phyloP scores from a whole-genome alignment of 2,329 filamentous ascomycete species.

The Fusarium sp. region DNA sequence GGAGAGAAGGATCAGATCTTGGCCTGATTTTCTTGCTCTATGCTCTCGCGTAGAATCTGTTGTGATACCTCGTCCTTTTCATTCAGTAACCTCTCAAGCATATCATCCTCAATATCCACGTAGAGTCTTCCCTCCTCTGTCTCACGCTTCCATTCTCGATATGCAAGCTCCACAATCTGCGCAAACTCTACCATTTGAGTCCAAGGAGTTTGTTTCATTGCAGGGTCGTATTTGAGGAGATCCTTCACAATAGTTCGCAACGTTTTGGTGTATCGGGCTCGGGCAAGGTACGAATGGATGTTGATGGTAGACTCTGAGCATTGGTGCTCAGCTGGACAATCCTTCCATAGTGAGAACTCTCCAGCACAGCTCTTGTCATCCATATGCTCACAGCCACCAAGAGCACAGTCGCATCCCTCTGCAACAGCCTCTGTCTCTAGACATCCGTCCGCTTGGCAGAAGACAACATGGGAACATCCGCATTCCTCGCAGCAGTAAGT shows the following conservation, averaged over 20 bases:
- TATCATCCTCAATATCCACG: slow-evolving; percentile 52
- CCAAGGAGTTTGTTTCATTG: slow-evolving; percentile 7
- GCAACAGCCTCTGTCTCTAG: slow-evolving; percentile 37
- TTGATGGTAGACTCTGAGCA: slow-evolving; percentile 48
- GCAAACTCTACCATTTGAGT: slow-evolving; percentile 6
- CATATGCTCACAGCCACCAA: slow-evolving; percentile 44
- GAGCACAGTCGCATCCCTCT: slow-evolving; percentile 39
- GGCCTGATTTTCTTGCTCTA: not conserved
- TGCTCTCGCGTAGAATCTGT: too few species aligned
- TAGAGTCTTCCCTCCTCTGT: slow-evolving; percentile 51
- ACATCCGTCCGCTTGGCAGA: slow-evolving; percentile 50
- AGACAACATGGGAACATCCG: slow-evolving; percentile 48
- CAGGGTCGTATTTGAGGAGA: slow-evolving; percentile 46
- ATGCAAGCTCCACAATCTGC: slow-evolving; percentile 46
- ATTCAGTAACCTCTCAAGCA: slow-evolving; percentile 16
- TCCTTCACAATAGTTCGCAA: slow-evolving; percentile 44
- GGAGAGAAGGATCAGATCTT: too few species aligned
- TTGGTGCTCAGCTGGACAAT: slow-evolving; percentile 35
- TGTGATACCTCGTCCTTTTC: not conserved
- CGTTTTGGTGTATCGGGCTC: slow-evolving; percentile 48
- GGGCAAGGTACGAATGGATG: slow-evolving; percentile 48
- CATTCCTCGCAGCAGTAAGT: slow-evolving; percentile 35
- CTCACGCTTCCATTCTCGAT: slow-evolving; percentile 48
- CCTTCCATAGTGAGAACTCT: slow-evolving; percentile 15
- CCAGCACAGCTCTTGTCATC: slow-evolving; percentile 21